These are phyloP conservation scores for Saccharomyces paradoxus DNA, from an alignment of 805 yeast genomes.

Conservation along the genomic window DNA sequence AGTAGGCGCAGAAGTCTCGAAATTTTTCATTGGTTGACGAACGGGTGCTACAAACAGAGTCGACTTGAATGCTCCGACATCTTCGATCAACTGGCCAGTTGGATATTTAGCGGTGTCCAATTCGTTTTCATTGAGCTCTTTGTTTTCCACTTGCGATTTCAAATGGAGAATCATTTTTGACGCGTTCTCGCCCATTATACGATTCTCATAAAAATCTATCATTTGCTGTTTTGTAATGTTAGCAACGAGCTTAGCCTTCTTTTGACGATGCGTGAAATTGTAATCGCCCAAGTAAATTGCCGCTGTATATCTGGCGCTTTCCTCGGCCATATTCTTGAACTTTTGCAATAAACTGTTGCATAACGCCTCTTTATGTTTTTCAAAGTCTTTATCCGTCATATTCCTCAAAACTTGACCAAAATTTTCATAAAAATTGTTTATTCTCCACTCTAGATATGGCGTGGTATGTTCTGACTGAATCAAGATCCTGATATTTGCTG, in stretches of 20 bases:
- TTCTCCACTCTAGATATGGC: constrained; percentile 66
- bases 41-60: constrained; percentile 46
- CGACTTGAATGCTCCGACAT: constrained; percentile 50
- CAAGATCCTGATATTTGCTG: constrained; percentile 50
- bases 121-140: constrained; percentile 14
- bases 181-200: constrained; percentile 32
- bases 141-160: constrained; percentile 38
- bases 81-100: constrained; percentile 38
- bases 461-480: constrained; percentile 80
- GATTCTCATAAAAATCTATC: constrained; percentile 42
- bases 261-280: constrained; percentile 54
- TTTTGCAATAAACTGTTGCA: constrained; percentile 58
- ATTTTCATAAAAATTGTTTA: constrained; percentile 51
- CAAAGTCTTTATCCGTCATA: constrained; percentile 57
- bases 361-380: constrained; percentile 61
- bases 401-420: constrained; percentile 40
- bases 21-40: constrained; percentile 45
- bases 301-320: constrained; percentile 55
- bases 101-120: constrained; percentile 35
- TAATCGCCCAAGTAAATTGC: constrained; percentile 69
- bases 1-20: constrained; percentile 10
- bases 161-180: constrained; percentile 53
- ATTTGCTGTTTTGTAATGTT: constrained; percentile 50
- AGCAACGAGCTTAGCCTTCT: constrained; percentile 50
- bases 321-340: constrained; percentile 72